A percentile compares a stretch with the other conserved stretches of the same genome.
phyloP scores from a whole-genome alignment of 805 yeast species.

The Sugiyamaella smithiae region DNA sequence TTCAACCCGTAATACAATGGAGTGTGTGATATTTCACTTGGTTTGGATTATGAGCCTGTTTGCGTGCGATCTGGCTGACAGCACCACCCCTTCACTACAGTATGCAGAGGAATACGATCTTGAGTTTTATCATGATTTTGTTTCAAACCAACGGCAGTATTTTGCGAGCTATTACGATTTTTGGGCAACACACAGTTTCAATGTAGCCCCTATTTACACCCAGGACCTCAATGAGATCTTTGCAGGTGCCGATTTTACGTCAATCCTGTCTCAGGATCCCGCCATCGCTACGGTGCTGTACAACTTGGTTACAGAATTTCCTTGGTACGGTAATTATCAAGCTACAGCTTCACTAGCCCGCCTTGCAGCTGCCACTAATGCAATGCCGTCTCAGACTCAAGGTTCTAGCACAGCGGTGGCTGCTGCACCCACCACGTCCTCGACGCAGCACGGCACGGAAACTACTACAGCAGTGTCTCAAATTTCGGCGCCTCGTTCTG shows the following conservation, averaged over 20 bases:
- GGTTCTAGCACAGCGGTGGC: neutral
- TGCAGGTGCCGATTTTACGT: constrained; percentile 15
- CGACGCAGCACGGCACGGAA: neutral
- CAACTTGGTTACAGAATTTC: constrained; percentile 17
- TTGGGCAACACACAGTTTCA: constrained; percentile 16
- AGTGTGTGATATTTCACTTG: too few species aligned
- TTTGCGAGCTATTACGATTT: constrained; percentile 11
- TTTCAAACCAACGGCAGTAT: constrained; percentile 4
- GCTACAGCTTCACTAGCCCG: constrained; percentile 12
- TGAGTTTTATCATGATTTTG: constrained; percentile 14
- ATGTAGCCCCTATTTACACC: constrained; percentile 13
- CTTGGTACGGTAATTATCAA: constrained; percentile 16
- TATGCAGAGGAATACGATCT: constrained; percentile 3
- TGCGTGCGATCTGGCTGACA: too few species aligned
- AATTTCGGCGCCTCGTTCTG: too few species aligned
- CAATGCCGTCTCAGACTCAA: neutral
- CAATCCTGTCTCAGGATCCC: constrained; percentile 8
- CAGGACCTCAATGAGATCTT: constrained; percentile 14
- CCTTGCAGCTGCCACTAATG: neutral
- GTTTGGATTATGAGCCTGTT: too few species aligned
- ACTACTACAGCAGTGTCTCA: too few species aligned
- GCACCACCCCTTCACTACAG: too few species aligned
- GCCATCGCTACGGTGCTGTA: constrained; percentile 17
- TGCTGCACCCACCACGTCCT: neutral
- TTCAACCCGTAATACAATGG: too few species aligned